phyloP scores from a whole-genome alignment of 306 rosid species.

The Fragaria iinumae region DNA sequence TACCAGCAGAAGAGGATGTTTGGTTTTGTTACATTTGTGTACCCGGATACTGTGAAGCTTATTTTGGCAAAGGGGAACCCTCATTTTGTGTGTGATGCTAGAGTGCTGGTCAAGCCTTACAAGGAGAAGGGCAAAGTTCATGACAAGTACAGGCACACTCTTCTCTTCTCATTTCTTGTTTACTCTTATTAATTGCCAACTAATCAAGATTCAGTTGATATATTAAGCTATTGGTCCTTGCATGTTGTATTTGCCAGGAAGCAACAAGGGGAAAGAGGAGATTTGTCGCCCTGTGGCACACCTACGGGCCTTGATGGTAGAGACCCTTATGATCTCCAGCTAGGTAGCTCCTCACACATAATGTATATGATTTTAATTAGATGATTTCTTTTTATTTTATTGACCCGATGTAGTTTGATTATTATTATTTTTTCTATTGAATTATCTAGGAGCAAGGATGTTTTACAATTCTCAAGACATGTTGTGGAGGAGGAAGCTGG shows the following conservation, averaged over 20 bases:
- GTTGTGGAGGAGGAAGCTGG: slow-evolving; percentile 88
- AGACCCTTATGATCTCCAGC: slow-evolving; percentile 82
- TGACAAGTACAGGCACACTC: slow-evolving; percentile 84
- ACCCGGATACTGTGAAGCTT: slow-evolving; percentile 88
- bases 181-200: background rate
- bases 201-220: background rate
- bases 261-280: slow-evolving; percentile 81
- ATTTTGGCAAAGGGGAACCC: slow-evolving; percentile 94
- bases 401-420: background rate
- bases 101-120: slow-evolving; percentile 98
- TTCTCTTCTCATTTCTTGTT: slow-evolving; percentile 15
- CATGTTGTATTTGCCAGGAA: slow-evolving; percentile 55
- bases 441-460: slow-evolving; percentile 67
- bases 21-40: slow-evolving; percentile 92
- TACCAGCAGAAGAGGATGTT: slow-evolving; percentile 98
- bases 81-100: slow-evolving; percentile 95
- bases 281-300: slow-evolving; percentile 89
- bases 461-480: slow-evolving; percentile 75
- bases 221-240: slow-evolving; percentile 6
- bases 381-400: background rate
- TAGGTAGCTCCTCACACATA: slow-evolving; percentile 43
- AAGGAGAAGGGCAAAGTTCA: slow-evolving; percentile 98
- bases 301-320: slow-evolving; percentile 80
- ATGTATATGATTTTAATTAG: background rate
- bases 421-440: background rate